Conservation (phyloP, 2,329 filamentous ascomycete species). For the Fusarium dlaminii region DNA sequence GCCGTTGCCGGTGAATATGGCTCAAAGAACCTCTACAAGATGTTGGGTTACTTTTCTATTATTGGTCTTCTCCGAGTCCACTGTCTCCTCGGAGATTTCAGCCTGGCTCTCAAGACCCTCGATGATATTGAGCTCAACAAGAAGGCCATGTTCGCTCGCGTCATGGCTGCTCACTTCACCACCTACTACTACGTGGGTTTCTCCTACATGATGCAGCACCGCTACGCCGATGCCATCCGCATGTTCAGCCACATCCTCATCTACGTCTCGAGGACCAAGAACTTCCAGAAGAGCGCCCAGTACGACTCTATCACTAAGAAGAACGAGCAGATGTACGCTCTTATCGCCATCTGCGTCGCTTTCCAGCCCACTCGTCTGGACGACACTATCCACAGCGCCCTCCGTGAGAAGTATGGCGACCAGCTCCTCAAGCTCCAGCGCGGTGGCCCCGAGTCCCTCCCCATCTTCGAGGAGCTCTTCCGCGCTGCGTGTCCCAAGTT, state of each 20-base stretch:
- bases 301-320: constrained; percentile 99
- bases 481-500: constrained; percentile 98
- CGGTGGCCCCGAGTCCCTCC: constrained; percentile 92
- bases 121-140: constrained; percentile 99
- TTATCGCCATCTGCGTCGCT: constrained; percentile 98
- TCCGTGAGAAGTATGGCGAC: constrained; percentile 99
- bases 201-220: constrained; percentile 99
- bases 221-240: constrained; percentile 98
- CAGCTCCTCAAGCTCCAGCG: constrained; percentile 97
- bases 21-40: constrained; percentile 91
- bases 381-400: constrained; percentile 97
- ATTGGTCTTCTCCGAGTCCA: constrained; percentile 96
- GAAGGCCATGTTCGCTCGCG: constrained; percentile 99
- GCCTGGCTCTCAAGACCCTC: constrained; percentile 96
- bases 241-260: constrained; percentile 99
- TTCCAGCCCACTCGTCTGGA: constrained; percentile 97
- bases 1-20: constrained; percentile 95
- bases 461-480: constrained; percentile 99
- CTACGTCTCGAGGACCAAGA: constrained; percentile 98
- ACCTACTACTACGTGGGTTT: constrained; percentile 99
- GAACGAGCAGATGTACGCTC: constrained; percentile 99
- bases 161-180: constrained; percentile 99
- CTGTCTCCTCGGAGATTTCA: constrained; percentile 96
- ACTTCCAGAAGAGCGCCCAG: constrained; percentile 99
- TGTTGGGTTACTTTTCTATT: constrained; percentile 99